phyloP scores from a whole-genome alignment of 805 yeast genomes.

The Candida argentea region DNA sequence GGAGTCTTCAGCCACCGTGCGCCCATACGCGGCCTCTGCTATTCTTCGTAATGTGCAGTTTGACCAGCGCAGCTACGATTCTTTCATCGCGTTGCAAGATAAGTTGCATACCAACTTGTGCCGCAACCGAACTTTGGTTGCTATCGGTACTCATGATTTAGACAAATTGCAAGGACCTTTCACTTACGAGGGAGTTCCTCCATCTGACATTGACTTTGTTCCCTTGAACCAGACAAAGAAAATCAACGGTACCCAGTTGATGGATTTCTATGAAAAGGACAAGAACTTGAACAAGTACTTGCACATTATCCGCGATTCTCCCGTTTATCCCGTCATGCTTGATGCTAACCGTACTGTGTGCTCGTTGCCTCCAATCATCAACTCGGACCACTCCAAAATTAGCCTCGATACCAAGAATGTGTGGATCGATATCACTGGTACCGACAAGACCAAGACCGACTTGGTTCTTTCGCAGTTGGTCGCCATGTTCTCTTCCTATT shows the following conservation, averaged over 20 bases:
- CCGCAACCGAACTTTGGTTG: slow-evolving; percentile 94
- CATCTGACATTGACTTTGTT: slow-evolving; percentile 60
- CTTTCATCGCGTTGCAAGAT: slow-evolving; percentile 93
- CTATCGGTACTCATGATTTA: slow-evolving; percentile 96
- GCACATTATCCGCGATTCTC: slow-evolving; percentile 79
- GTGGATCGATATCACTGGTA: slow-evolving; percentile 89
- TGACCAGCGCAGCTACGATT: slow-evolving; percentile 78
- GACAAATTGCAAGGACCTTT: slow-evolving; percentile 76
- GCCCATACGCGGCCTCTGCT: slow-evolving; percentile 97
- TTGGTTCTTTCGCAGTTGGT: slow-evolving; percentile 86
- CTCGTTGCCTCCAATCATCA: slow-evolving; percentile 95
- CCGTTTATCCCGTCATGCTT: slow-evolving; percentile 82
- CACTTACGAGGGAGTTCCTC: slow-evolving; percentile 76
- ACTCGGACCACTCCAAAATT: slow-evolving; percentile 84
- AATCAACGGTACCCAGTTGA: slow-evolving; percentile 66
- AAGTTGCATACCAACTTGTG: slow-evolving; percentile 91
- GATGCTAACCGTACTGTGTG: slow-evolving; percentile 71
- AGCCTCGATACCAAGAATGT: slow-evolving; percentile 76
- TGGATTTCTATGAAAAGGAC: slow-evolving; percentile 87
- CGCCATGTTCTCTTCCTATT: slow-evolving; percentile 91
- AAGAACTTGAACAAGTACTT: slow-evolving; percentile 83
- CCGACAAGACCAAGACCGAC: slow-evolving; percentile 90
- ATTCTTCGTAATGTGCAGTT: slow-evolving; percentile 75
- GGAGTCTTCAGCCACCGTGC: slow-evolving; percentile 57
- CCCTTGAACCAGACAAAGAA: slow-evolving; percentile 65